Evolutionary conservation across 2,329 filamentous ascomycete species (phyloP).

Genomic region (Ilyonectria robusta): DNA sequence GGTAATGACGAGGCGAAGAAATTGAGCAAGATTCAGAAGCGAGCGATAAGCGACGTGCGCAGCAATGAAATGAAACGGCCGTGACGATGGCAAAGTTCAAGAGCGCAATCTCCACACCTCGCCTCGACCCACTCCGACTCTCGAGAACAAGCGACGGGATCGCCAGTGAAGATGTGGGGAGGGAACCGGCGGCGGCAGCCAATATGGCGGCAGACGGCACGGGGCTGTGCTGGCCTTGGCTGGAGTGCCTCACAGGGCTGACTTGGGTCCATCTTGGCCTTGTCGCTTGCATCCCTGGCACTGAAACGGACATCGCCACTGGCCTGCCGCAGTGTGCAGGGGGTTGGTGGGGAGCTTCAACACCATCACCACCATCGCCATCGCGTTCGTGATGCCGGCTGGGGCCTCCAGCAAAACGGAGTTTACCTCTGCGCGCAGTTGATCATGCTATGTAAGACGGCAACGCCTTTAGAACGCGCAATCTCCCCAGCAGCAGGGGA

Average conservation of each 20-base stretch:
- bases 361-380: constrained; percentile 17
- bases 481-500: constrained; percentile 3
- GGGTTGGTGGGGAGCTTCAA: constrained; percentile 14
- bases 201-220: background rate
- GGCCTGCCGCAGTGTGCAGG: constrained; percentile 11
- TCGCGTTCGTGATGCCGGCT: background rate
- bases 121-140: background rate
- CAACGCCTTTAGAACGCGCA: background rate
- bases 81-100: background rate
- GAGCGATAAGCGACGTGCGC: constrained; percentile 11
- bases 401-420: constrained; percentile 1
- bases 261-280: constrained; percentile 2
- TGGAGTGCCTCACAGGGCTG: constrained; percentile 31
- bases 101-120: background rate
- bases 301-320: constrained; percentile 27
- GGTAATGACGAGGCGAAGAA: background rate
- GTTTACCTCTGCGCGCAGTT: background rate
- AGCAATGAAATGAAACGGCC: background rate
- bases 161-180: constrained; percentile 10
- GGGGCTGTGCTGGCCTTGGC: constrained; percentile 21
- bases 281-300: background rate
- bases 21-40: background rate
- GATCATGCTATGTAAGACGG: background rate
- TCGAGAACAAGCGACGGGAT: background rate
- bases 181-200: constrained; percentile 11